Base-by-base conservation (phyloP, 2,329 filamentous ascomycete species). In the Ilyonectria robusta region DNA sequence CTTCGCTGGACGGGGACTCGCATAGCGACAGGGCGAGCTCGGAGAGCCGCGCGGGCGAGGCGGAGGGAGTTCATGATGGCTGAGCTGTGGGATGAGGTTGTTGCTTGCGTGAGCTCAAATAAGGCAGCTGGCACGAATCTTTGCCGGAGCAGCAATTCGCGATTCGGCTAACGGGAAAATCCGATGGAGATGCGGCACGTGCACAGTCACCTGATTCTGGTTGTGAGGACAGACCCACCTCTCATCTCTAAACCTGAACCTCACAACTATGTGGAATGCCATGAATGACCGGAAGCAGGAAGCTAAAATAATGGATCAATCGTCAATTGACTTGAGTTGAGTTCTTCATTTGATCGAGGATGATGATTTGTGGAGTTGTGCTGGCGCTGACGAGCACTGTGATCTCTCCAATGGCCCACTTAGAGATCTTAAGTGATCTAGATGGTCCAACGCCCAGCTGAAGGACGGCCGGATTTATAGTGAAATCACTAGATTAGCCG, bases 61-160 rank as follows among this genome's bases (percentile, higher is more conserved):
- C 95, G 94, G 86, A 98, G 86, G 84, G 94, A 93, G 91, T 94
- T 97, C 95, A 98, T 98, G 86, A 84, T 90, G 87, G 79, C 72
- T 82, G 81, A 79, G 81, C 78, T 81, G 82, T 80, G 82, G 85
- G 85, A 86, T 84, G 84, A 78, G 78, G 73, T 78, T 83, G 79
- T 78, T 86, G 83, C 82, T 81, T 81, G 79, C 79, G 69, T 77
- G 78, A 79, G 79, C 78, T 82, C 78, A 73, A 79, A 71, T 77
- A 77, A 80, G 75, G 81, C 81, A 83, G 81, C 81, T 80, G 77
- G 78, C 79, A 81, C 80, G 83, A 86, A 86, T 86, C 80, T 83
- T 82, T 81, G 76, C 80, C 77, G 76, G 79, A 83, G 69, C 79
- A 76, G 72, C 76, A 77, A 77, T 76, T 81, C 80, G 74, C 78